A percentile compares a stretch with the other conserved stretches of the same genome.
Evolutionary conservation across 306 rosid species (phyloP).

Genomic region (Oxytropis ochrocephala): DNA sequence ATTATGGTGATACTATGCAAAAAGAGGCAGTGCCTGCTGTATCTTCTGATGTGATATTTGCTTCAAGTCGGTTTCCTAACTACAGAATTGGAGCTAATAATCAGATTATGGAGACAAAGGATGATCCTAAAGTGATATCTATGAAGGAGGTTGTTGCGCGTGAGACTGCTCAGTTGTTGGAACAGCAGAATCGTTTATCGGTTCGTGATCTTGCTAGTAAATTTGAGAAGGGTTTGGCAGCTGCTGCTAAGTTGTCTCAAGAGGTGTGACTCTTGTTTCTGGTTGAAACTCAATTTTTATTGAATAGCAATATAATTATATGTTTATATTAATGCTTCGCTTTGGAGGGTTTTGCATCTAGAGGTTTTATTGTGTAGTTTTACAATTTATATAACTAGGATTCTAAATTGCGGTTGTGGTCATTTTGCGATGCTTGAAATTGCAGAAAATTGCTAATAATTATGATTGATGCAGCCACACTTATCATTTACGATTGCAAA

Average conservation of each 20-base stretch:
- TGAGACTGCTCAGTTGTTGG: constrained; percentile 82
- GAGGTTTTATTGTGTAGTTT: neutral
- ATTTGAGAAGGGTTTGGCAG: constrained; percentile 97
- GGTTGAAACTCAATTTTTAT: neutral
- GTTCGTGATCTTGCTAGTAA: constrained; percentile 94
- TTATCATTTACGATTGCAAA: neutral
- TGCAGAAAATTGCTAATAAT: neutral
- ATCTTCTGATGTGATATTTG: constrained; percentile 72
- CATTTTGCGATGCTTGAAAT: neutral
- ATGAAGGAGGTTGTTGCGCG: constrained; percentile 95
- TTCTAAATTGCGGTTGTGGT: neutral
- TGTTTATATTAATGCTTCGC: neutral
- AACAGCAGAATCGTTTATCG: constrained; percentile 91
- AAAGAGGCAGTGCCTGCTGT: constrained; percentile 73
- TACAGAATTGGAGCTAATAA: constrained; percentile 80
- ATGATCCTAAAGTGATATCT: constrained; percentile 62
- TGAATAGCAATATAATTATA: neutral
- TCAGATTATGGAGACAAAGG: constrained; percentile 73
- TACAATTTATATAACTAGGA: neutral
- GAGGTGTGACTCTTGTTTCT: constrained; percentile 47
- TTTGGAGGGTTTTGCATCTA: neutral
- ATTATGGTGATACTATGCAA: constrained; percentile 73
- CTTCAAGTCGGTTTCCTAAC: constrained; percentile 81
- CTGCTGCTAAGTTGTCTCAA: constrained; percentile 94
- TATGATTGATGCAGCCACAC: neutral